phyloP scores from a whole-genome alignment of 1,284 basidiomycete genomes.

The Clitocybe nebularis region DNA sequence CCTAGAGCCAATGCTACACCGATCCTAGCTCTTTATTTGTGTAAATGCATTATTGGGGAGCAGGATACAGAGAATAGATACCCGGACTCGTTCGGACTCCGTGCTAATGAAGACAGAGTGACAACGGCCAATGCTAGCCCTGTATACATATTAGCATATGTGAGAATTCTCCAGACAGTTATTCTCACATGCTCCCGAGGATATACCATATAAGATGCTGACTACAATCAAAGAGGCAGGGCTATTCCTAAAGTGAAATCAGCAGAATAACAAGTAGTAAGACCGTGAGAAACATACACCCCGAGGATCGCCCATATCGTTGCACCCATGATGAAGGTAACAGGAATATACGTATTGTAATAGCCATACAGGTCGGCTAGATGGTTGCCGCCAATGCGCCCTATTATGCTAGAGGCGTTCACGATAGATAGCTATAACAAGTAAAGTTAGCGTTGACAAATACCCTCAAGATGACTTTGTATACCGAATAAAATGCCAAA shows the following conservation, averaged over 20 bases:
- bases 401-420: conserved; percentile 20
- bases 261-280: not conserved
- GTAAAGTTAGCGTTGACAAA: not conserved
- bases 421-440: conserved; percentile 20
- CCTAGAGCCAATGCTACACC: conserved; percentile 18
- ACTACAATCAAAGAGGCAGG: conserved; percentile 18
- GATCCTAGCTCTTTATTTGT: conserved; percentile 15
- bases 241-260: conserved; percentile 15
- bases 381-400: conserved; percentile 20
- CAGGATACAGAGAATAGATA: conserved; percentile 4
- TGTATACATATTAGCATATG: not conserved
- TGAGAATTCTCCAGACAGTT: not conserved
- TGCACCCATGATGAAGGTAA: conserved; percentile 15
- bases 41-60: not conserved
- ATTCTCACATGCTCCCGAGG: conserved; percentile 22
- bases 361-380: conserved; percentile 22
- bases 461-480: no score
- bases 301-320: conserved; percentile 23
- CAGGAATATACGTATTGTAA: conserved; percentile 18
- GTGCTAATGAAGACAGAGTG: not conserved
- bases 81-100: conserved; percentile 10
- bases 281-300: conserved; percentile 14
- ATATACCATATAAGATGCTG: conserved; percentile 20
- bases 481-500: conserved; percentile 25
- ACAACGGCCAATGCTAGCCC: not conserved